Base-by-base conservation (phyloP, 345 rosid genomes). In the Kandelia obovata region DNA sequence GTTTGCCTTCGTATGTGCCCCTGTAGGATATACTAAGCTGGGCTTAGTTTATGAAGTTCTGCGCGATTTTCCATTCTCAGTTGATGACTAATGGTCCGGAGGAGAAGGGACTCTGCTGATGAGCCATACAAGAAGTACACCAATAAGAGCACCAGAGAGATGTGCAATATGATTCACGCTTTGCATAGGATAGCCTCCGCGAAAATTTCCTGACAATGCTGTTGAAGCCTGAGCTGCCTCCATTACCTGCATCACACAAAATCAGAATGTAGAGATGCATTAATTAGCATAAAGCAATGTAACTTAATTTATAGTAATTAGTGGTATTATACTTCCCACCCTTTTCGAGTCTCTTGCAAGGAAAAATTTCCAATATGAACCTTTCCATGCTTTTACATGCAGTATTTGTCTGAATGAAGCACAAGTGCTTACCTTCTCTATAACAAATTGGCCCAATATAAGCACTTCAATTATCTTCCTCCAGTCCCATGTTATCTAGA, bases 201-300 rank as follows among this genome's bases (percentile, higher is more conserved):
- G 73, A 37, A 78, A 78, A 53, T 81, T 59, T 63, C 89, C 83
- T 23, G 92, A 81, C 72, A 87, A 61, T 57, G 91, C 90, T 27
- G 92, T 87, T 7, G 98, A 90, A 58, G 97, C 88, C 71, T 90
- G 97, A 46, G 98, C 94, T 67, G 98, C 98, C 78, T 93, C 96
- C 96, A 93, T 87, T 66, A 93, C 96, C 96, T 87, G 77, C 58
- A 15, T 58, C 37, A 51, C 21, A 74, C 68, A 68, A 80, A 20
- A 25, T 64, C 9, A 47, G 28, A 58, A 52, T 51, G 23, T 0
- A 20, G 19, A 67, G 62, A 13, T 61, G 57, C 28, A 35, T 39
- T 72, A 11, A 16, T 3, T 2, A 9, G 17, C 5, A 56, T 56
- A 1, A 27, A 25, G 59, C 8, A 25, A 10, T 25, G 16, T 16